phyloP scores from a whole-genome alignment of 2,329 filamentous ascomycete genomes.

The Clonostachys rosea region DNA sequence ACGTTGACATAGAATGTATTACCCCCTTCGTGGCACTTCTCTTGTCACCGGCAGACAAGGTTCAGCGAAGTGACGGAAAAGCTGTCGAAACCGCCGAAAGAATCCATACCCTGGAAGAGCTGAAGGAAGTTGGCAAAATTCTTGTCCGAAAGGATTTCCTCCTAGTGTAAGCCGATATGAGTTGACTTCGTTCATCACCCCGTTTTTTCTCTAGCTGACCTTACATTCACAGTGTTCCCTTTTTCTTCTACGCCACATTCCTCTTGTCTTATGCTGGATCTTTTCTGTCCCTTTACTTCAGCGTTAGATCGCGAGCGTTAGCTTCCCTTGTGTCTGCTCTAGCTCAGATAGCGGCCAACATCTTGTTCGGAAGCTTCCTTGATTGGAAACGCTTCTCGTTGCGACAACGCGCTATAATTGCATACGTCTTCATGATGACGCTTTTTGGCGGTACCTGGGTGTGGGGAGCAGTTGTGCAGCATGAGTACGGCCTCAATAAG shows the following conservation, averaged over 20 bases:
- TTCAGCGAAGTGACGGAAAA: conserved; percentile 15
- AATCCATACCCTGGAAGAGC: background rate
- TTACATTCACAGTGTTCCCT: background rate
- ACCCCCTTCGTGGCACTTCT: conserved; percentile 14
- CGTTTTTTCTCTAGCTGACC: background rate
- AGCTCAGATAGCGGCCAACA: conserved; percentile 10
- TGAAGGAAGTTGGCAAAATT: background rate
- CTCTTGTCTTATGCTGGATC: background rate
- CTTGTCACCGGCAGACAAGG: conserved; percentile 18
- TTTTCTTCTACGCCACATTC: background rate
- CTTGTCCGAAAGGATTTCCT: conserved; percentile 5
- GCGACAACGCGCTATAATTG: conserved; percentile 2
- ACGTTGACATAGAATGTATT: background rate
- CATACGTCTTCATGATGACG: conserved; percentile 1
- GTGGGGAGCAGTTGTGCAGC: conserved; percentile 11
- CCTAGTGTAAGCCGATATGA: conserved; percentile 1
- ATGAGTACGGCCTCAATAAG: conserved; percentile 4
- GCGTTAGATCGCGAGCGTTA: conserved; percentile 62
- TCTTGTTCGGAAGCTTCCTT: conserved; percentile 12
- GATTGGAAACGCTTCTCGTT: conserved; percentile 10
- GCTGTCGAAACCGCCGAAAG: conserved; percentile 5
- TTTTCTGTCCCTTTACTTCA: conserved; percentile 53
- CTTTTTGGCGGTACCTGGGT: conserved; percentile 7
- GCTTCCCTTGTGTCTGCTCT: conserved; percentile 60
- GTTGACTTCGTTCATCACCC: background rate